Evolutionary conservation across 768 basidiomycete species (phyloP).

Genomic region (Psilocybe tampanensis): DNA sequence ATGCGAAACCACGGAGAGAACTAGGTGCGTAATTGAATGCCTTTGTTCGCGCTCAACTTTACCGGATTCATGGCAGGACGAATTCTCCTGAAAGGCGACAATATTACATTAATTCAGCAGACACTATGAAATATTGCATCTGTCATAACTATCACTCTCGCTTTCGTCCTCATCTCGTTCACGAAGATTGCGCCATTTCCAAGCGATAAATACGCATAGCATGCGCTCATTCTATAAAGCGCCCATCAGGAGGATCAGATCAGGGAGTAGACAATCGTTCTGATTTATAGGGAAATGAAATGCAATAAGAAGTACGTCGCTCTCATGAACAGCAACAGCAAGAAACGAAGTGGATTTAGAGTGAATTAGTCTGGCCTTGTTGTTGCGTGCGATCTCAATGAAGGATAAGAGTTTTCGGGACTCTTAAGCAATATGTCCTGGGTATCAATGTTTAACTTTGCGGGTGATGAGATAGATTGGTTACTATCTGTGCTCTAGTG

Average conservation of each 20-base stretch:
- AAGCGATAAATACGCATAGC: no score
- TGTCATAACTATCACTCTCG: neutral
- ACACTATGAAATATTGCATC: conserved; percentile 15
- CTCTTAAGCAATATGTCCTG: neutral
- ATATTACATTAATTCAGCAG: conserved; percentile 96
- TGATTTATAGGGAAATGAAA: no score
- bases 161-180: neutral
- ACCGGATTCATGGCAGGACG: conserved; percentile 60
- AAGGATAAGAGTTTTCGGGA: no score
- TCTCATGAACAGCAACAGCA: no score
- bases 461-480: conserved; percentile 11
- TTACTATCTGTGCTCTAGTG: conserved; percentile 10
- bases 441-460: neutral
- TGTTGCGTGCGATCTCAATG: no score
- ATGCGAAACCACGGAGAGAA: conserved; percentile 80
- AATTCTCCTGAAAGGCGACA: conserved; percentile 95
- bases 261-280: no score
- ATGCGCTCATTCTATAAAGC: no score
- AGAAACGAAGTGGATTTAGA: no score
- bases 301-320: no score
- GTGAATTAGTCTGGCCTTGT: no score
- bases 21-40: conserved; percentile 58
- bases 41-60: neutral
- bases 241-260: no score
- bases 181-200: neutral